Conservation (phyloP, 371 early-diverging fungal species). For the Phascolomyces articulosus region DNA sequence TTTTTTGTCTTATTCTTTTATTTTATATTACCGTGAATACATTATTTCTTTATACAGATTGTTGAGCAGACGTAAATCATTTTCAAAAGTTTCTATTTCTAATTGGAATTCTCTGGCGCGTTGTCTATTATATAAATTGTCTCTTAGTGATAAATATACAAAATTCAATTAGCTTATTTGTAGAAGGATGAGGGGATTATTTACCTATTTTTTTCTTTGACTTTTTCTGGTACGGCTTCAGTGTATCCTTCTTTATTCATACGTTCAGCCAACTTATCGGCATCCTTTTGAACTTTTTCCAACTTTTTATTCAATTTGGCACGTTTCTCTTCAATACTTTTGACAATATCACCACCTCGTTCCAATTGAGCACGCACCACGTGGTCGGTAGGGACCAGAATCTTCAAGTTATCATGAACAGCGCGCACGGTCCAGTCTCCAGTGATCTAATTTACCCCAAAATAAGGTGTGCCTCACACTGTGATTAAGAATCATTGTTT, state of each 20-base stretch:
- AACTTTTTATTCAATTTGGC: constrained; percentile 33
- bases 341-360: constrained; percentile 26
- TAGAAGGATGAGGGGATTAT: too few species aligned
- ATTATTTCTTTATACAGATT: constrained; percentile 6
- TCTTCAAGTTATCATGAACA: constrained; percentile 43
- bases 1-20: not conserved
- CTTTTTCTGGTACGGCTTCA: constrained; percentile 38
- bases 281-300: constrained; percentile 32
- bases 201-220: constrained; percentile 50
- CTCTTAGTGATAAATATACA: too few species aligned
- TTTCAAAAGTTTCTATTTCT: constrained; percentile 32
- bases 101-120: constrained; percentile 23
- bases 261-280: constrained; percentile 32
- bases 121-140: constrained; percentile 21
- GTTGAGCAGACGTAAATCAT: constrained; percentile 28
- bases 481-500: too few species aligned
- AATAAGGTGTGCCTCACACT: too few species aligned
- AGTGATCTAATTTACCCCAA: too few species aligned
- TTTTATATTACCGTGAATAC: constrained; percentile 7
- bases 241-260: constrained; percentile 43
- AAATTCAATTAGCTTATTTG: too few species aligned
- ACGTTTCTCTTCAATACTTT: constrained; percentile 26
- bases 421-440: constrained; percentile 31
- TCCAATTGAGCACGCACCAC: constrained; percentile 44
- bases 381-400: constrained; percentile 47